Conservation (phyloP, 306 rosid genomes). For the Malus sieversii region DNA sequence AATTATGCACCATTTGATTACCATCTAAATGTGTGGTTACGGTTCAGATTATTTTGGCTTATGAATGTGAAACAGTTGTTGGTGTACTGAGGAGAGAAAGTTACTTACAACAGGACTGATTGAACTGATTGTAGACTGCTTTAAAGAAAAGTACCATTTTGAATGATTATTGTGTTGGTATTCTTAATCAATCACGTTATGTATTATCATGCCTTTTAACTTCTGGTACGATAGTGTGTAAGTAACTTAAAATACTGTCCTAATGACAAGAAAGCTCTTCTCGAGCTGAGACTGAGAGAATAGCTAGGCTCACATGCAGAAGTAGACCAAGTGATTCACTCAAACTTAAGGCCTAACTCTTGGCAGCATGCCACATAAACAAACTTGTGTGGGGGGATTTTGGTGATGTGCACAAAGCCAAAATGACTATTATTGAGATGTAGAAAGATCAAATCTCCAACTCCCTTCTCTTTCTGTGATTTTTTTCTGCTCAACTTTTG, state of each 20-base stretch:
- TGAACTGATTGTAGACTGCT: too few relatives aligned
- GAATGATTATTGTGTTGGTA: too few relatives aligned
- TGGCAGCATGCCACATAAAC: neutral
- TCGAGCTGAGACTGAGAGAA: neutral
- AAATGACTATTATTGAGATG: neutral
- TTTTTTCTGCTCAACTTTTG: neutral
- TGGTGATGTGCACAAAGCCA: constrained; percentile 11
- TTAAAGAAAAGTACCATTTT: too few relatives aligned
- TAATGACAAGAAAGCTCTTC: neutral
- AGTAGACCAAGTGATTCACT: neutral
- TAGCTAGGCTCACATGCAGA: constrained; percentile 4
- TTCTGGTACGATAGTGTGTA: too few relatives aligned
- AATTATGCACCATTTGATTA: neutral
- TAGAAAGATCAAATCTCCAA: neutral
- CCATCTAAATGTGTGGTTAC: neutral
- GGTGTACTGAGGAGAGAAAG: neutral
- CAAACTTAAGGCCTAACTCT: neutral
- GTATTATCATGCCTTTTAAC: too few relatives aligned
- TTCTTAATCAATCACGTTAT: too few relatives aligned
- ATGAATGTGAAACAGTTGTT: neutral
- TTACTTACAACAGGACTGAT: too few relatives aligned
- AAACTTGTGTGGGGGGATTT: constrained; percentile 3
- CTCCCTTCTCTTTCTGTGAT: neutral
- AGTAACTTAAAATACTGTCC: too few relatives aligned
- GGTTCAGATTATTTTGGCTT: constrained; percentile 10